These are phyloP conservation scores for Aspergillus sp. DNA, from an alignment of 2,329 filamentous ascomycete genomes.

Conservation along the genomic window DNA sequence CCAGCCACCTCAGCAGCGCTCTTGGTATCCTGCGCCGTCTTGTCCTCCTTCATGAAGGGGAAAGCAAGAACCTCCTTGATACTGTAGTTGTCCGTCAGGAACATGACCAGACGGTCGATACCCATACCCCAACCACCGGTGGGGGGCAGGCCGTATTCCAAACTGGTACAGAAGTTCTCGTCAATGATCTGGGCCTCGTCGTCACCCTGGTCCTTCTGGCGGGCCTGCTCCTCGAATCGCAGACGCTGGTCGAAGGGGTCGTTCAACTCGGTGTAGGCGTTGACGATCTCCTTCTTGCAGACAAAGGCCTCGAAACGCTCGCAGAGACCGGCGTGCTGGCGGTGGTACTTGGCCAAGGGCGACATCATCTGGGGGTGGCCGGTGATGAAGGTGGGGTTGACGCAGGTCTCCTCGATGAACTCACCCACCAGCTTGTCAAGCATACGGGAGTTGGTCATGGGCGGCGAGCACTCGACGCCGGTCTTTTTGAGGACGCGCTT, in stretches of 20 bases:
- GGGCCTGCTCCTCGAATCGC: conserved; percentile 90
- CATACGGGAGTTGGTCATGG: conserved; percentile 92
- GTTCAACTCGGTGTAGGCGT: conserved; percentile 97
- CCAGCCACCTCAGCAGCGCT: conserved; percentile 63
- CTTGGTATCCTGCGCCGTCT: conserved; percentile 47
- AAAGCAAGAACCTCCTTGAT: conserved; percentile 97
- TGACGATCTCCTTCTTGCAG: conserved; percentile 94
- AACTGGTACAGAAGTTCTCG: conserved; percentile 86
- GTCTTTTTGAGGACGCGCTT: conserved; percentile 81
- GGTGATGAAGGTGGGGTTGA: conserved; percentile 89
- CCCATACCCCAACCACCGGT: conserved; percentile 97
- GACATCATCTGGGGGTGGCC: conserved; percentile 90
- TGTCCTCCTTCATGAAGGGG: conserved; percentile 95
- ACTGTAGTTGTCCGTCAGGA: conserved; percentile 90
- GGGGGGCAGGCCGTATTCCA: conserved; percentile 89
- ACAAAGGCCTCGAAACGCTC: conserved; percentile 98
- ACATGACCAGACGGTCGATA: conserved; percentile 92
- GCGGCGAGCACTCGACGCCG: conserved; percentile 84
- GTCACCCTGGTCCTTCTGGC: conserved; percentile 93
- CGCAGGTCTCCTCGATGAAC: conserved; percentile 89
- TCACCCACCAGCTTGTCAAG: conserved; percentile 92
- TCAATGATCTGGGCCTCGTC: conserved; percentile 96
- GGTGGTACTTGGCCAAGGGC: conserved; percentile 93
- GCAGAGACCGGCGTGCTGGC: conserved; percentile 76
- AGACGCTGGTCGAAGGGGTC: conserved; percentile 92